These are phyloP conservation scores for Candida rishiriensis DNA, from an alignment of 805 yeast species.

Conservation along the genomic window DNA sequence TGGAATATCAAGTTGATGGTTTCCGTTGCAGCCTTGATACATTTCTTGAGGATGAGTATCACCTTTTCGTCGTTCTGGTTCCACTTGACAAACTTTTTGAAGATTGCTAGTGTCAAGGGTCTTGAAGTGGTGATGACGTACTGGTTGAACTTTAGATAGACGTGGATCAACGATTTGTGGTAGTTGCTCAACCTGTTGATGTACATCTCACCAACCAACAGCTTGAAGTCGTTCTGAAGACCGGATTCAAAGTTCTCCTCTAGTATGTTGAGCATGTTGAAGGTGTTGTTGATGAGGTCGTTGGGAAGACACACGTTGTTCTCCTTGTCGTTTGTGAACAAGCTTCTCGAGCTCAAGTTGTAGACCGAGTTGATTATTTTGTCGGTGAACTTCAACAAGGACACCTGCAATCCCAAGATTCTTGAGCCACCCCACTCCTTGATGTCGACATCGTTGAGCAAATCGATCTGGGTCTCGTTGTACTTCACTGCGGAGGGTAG, in stretches of 20 bases:
- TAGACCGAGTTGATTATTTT: constrained; percentile 31
- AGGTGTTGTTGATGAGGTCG: constrained; percentile 19
- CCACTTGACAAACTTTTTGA: constrained; percentile 26
- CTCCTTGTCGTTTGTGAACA: constrained; percentile 16
- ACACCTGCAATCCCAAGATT: constrained; percentile 25
- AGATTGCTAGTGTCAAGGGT: constrained; percentile 32
- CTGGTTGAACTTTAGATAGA: constrained; percentile 33
- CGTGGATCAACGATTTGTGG: constrained; percentile 26
- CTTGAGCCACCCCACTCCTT: constrained; percentile 29
- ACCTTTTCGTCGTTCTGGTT: constrained; percentile 18
- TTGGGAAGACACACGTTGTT: constrained; percentile 15
- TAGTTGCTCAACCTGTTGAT: constrained; percentile 12
- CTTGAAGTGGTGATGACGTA: constrained; percentile 33
- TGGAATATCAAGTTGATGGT: constrained; percentile 27
- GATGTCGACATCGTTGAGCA: constrained; percentile 20
- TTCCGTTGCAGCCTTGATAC: constrained; percentile 30
- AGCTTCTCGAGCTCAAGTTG: constrained; percentile 24
- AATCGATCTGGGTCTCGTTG: constrained; percentile 30
- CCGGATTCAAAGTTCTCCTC: constrained; percentile 23
- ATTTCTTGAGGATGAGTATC: constrained; percentile 24
- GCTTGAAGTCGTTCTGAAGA: constrained; percentile 16
- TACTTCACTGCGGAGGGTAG: constrained; percentile 33
- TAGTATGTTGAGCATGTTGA: constrained; percentile 12
- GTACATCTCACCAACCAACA: constrained; percentile 16
- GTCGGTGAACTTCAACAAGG: constrained; percentile 25